Percentiles rank a stretch among this genome's conserved stretches.
Evolutionary conservation across 75 land plant species (phyloP).

Genomic region (Picea glauca): DNA sequence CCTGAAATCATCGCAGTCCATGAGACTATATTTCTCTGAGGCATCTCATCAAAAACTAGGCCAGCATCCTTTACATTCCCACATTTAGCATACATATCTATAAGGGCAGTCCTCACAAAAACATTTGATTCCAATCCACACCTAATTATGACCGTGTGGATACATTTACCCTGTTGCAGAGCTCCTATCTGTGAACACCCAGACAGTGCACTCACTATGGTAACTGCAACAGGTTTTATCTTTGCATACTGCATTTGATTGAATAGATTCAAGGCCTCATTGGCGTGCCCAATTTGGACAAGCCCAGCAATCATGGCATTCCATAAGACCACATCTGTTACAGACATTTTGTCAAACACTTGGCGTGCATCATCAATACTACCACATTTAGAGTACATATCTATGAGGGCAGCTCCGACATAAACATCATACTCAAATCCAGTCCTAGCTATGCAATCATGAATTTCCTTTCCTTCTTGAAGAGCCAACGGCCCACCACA

Average conservation of each 20-base stretch:
- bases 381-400: constrained; percentile 31
- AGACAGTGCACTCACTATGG: constrained; percentile 44
- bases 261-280: constrained; percentile 18
- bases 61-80: background rate
- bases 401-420: constrained; percentile 15
- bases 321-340: constrained; percentile 20
- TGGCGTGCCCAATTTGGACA: constrained; percentile 9
- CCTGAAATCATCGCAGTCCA: background rate
- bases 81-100: constrained; percentile 17
- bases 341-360: constrained; percentile 12
- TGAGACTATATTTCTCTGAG: background rate
- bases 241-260: constrained; percentile 24
- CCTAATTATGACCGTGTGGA: background rate
- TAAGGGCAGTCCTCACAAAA: constrained; percentile 28
- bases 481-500: background rate
- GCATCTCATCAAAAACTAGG: background rate
- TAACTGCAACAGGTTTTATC: constrained; percentile 35
- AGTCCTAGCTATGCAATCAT: constrained; percentile 1
- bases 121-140: background rate
- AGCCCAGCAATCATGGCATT: constrained; percentile 22
- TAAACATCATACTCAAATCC: constrained; percentile 6
- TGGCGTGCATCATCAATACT: constrained; percentile 13
- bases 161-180: background rate
- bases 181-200: constrained; percentile 11
- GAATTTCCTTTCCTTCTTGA: constrained; percentile 4